Conservation (phyloP, 306 rosid genomes). For the Carpinus viminea region DNA sequence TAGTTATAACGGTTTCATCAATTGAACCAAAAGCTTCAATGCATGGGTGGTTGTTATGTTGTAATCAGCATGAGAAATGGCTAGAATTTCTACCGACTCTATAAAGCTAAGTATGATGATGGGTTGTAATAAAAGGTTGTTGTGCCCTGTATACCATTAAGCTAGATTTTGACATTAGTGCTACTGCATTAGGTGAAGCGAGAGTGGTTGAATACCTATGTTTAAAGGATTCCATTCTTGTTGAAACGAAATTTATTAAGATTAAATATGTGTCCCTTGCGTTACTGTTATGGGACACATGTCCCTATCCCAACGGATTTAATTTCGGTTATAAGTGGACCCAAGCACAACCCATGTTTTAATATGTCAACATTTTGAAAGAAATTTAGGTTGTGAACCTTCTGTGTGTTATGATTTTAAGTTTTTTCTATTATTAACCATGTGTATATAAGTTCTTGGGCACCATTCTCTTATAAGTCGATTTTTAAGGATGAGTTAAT, state of each 20-base stretch:
- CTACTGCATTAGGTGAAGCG: not conserved
- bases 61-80: not conserved
- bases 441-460: too few relatives aligned
- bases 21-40: not conserved
- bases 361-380: not conserved
- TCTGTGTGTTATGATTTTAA: too few relatives aligned
- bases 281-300: too few relatives aligned
- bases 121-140: not conserved
- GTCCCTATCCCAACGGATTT: too few relatives aligned
- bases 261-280: too few relatives aligned
- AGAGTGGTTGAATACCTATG: not conserved
- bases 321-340: too few relatives aligned
- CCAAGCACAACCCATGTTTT: too few relatives aligned
- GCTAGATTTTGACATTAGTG: not conserved
- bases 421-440: too few relatives aligned
- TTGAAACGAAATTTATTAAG: too few relatives aligned
- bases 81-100: not conserved
- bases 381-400: not conserved
- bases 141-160: not conserved
- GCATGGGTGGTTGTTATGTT: not conserved
- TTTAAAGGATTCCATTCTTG: not conserved
- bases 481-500: too few relatives aligned
- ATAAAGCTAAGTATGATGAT: not conserved
- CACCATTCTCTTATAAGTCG: too few relatives aligned
- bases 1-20: too few relatives aligned